These are phyloP conservation scores for Emergomyces orientalis DNA, from an alignment of 2,329 filamentous ascomycete genomes.

Conservation along the genomic window DNA sequence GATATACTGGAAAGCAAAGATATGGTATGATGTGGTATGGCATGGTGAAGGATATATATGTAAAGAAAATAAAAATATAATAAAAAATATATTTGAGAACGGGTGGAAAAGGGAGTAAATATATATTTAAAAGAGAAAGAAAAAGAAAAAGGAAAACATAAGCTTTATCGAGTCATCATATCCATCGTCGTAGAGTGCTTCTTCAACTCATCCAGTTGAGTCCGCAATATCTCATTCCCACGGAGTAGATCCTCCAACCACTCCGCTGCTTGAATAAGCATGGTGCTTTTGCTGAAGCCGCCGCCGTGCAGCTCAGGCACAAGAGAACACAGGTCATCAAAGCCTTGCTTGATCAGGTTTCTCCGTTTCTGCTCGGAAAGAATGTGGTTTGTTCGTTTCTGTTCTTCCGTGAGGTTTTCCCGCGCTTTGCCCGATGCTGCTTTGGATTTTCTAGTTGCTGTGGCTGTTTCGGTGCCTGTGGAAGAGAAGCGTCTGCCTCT, in stretches of 20 bases:
- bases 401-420: slow-evolving; percentile 62
- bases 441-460: slow-evolving; percentile 18
- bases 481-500: slow-evolving; percentile 13
- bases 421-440: slow-evolving; percentile 30
- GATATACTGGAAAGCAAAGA: neutral
- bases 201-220: slow-evolving; percentile 44
- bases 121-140: neutral
- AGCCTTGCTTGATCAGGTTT: slow-evolving; percentile 71
- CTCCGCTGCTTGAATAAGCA: slow-evolving; percentile 64
- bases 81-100: neutral
- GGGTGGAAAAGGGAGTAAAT: neutral
- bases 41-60: neutral
- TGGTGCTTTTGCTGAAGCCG: slow-evolving; percentile 73
- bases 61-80: neutral
- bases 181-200: neutral
- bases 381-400: slow-evolving; percentile 81
- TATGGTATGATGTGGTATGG: neutral
- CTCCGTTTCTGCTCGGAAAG: slow-evolving; percentile 78
- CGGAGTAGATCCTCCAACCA: slow-evolving; percentile 65
- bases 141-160: neutral
- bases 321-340: slow-evolving; percentile 66
- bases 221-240: slow-evolving; percentile 55
- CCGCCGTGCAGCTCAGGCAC: slow-evolving; percentile 66
- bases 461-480: slow-evolving; percentile 18
- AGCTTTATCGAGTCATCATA: neutral